phyloP scores from a whole-genome alignment of 2,329 filamentous ascomycete genomes.

The Zasmidium cellare region DNA sequence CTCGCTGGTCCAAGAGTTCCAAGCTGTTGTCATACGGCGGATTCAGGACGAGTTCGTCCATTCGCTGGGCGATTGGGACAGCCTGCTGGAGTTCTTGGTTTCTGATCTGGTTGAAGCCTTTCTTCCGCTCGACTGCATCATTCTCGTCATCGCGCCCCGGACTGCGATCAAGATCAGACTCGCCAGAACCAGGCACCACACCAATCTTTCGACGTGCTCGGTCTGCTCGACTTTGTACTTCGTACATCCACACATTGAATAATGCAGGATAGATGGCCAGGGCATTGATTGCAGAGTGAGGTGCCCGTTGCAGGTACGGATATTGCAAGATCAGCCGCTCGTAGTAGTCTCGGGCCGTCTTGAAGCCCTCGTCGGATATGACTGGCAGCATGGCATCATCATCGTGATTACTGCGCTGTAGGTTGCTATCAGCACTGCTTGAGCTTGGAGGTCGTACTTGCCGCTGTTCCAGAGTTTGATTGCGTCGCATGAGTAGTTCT shows the following conservation, averaged over 20 bases:
- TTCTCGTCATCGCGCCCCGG: not conserved
- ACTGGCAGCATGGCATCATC: conserved; percentile 2
- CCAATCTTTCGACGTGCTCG: conserved; percentile 33
- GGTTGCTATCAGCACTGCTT: conserved; percentile 7
- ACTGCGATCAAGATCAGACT: not conserved
- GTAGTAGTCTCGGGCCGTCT: conserved; percentile 67
- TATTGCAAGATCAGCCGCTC: conserved; percentile 75
- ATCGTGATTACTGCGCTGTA: conserved; percentile 3
- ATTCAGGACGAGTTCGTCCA: conserved; percentile 70
- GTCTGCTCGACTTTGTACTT: conserved; percentile 62
- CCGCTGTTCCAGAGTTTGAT: conserved; percentile 10
- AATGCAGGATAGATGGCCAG: conserved; percentile 80
- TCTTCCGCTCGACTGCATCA: conserved; percentile 32
- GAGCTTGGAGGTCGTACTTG: not conserved
- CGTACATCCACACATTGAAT: conserved; percentile 78
- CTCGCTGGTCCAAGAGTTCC: conserved; percentile 69
- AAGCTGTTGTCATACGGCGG: conserved; percentile 69
- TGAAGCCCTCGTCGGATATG: conserved; percentile 48
- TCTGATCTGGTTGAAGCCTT: conserved; percentile 5
- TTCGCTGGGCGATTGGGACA: conserved; percentile 62
- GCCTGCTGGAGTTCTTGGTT: conserved; percentile 56
- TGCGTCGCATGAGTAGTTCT: conserved; percentile 71
- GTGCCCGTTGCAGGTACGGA: conserved; percentile 65
- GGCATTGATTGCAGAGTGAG: conserved; percentile 59
- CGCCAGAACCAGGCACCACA: conserved; percentile 15